These are phyloP conservation scores for Trametes maxima DNA, from an alignment of 768 basidiomycete species.

Conservation along the genomic window DNA sequence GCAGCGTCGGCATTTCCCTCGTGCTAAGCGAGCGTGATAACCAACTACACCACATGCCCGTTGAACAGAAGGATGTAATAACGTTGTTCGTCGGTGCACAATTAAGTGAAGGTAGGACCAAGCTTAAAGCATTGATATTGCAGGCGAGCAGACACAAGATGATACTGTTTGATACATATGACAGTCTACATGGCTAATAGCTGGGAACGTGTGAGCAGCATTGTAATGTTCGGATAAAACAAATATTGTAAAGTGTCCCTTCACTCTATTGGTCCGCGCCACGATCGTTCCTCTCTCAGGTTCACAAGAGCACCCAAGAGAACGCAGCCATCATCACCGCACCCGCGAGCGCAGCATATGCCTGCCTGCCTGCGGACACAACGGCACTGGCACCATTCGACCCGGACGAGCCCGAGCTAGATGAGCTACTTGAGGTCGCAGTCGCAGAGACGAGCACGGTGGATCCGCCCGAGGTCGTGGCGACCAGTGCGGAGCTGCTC, in stretches of 20 bases:
- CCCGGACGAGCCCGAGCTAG: background rate
- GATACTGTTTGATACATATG: too few relatives aligned
- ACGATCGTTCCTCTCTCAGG: background rate
- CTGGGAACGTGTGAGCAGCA: background rate
- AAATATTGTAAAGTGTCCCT: background rate
- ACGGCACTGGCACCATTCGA: background rate
- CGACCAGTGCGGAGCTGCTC: slow-evolving; percentile 24
- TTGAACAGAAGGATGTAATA: background rate
- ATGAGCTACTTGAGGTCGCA: slow-evolving; percentile 9
- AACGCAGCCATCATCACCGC: slow-evolving; percentile 9
- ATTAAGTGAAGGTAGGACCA: too few relatives aligned
- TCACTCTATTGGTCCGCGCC: background rate
- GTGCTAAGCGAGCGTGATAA: slow-evolving; percentile 14
- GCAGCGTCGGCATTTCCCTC: too few relatives aligned
- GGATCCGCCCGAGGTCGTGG: slow-evolving; percentile 6
- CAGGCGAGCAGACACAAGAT: background rate
- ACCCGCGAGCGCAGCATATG: slow-evolving; percentile 6
- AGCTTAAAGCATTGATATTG: too few relatives aligned
- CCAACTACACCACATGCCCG: slow-evolving; percentile 18
- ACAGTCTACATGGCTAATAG: background rate
- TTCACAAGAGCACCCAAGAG: slow-evolving; percentile 11
- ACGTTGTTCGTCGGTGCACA: too few relatives aligned
- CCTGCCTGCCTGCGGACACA: background rate
- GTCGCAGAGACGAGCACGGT: slow-evolving; percentile 17
- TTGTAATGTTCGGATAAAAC: background rate